Evolutionary conservation across 306 rosid genomes (phyloP).

Genomic region (Pterocarpus macrocarpus): DNA sequence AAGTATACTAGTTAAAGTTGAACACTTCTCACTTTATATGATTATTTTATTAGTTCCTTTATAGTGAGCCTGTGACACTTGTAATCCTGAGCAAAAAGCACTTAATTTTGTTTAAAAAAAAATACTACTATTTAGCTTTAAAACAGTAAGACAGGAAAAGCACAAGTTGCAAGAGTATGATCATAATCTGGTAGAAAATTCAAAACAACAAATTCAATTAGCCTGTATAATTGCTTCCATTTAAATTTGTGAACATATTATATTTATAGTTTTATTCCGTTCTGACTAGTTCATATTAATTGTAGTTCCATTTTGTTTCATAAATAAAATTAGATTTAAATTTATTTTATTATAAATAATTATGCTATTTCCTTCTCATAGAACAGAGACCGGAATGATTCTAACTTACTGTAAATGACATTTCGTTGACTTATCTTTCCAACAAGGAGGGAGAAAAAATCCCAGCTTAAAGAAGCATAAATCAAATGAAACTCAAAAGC

Average conservation of each 20-base stretch:
- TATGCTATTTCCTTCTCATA: background rate
- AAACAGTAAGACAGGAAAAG: no score
- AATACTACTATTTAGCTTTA: no score
- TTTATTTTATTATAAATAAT: background rate
- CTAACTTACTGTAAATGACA: no score
- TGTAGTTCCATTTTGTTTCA: background rate
- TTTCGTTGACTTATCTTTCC: no score
- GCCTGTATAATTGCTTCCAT: background rate
- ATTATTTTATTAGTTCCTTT: background rate
- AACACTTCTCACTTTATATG: background rate
- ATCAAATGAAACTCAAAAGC: no score
- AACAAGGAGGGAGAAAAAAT: no score
- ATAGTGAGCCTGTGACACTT: background rate
- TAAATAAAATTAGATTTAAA: background rate
- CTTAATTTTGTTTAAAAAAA: no score
- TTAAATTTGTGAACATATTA: no score
- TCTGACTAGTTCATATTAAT: background rate
- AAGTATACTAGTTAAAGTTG: background rate
- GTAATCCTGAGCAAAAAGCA: no score
- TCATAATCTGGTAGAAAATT: background rate
- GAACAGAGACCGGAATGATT: background rate
- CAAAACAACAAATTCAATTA: no score
- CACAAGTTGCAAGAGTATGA: background rate
- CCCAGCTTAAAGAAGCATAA: no score
- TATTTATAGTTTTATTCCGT: background rate